Conservation (phyloP, 495 filamentous ascomycete species). For the Cladorrhinum samala region DNA sequence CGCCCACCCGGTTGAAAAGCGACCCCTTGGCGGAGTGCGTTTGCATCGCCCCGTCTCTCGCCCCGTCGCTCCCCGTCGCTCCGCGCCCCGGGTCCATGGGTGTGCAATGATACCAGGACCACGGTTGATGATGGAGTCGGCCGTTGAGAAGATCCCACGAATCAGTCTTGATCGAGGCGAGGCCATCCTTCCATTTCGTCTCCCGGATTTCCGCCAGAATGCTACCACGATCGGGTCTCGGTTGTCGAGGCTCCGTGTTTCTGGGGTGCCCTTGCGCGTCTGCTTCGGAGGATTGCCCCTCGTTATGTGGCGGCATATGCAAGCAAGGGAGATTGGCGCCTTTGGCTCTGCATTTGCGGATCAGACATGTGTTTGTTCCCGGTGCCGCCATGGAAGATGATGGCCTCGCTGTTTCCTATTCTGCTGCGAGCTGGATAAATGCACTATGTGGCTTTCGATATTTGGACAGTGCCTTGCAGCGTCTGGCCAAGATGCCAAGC, state of each 20-base stretch:
- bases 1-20: neutral
- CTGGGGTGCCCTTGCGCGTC: neutral
- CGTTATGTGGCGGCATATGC: neutral
- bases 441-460: too few relatives aligned
- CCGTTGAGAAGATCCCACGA: constrained; percentile 14
- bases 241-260: neutral
- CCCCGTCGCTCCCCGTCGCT: too few relatives aligned
- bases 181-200: neutral
- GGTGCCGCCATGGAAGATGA: too few relatives aligned
- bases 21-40: neutral
- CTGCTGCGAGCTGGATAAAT: too few relatives aligned
- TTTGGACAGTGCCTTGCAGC: too few relatives aligned
- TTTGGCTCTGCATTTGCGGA: neutral
- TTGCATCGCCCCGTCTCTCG: too few relatives aligned
- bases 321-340: neutral
- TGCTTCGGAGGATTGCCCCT: neutral
- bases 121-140: neutral
- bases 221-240: neutral
- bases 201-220: neutral
- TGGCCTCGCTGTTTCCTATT: too few relatives aligned
- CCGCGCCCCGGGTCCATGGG: too few relatives aligned
- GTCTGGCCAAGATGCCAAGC: too few relatives aligned
- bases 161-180: constrained; percentile 11
- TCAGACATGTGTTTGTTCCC: too few relatives aligned
- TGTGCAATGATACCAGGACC: constrained; percentile 3